Base-by-base conservation (phyloP, 345 rosid species). In the Moricandia arvensis region DNA sequence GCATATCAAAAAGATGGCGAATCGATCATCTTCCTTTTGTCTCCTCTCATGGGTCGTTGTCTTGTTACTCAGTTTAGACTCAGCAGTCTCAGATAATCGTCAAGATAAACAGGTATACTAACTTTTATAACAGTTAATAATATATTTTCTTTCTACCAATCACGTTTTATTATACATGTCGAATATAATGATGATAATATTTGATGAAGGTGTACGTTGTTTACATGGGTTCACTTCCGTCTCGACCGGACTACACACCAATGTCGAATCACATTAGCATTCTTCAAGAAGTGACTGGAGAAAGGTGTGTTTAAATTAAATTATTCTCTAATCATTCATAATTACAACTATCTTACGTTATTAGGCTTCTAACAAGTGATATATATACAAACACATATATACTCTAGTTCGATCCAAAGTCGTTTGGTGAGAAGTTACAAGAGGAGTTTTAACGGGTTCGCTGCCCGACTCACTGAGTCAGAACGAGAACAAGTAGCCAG, bases 401-500 rank as follows among this genome's bases (percentile, higher is more conserved):
- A 15, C 21, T 61, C 1, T 43, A 87, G 88, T 29, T 75, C 69
- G 38, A 62, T 47, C 18, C 68, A 51, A 60, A 72, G 74, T 53
- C 75, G 74, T 16, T 18, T 89, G 75, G 55, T 87, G 41, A 81
- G 83, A 80, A 87, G 89, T 58, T 87, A 86, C 67, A 71, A 4
- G 16, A 83, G 79, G 77, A 89, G 89, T 73, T 87, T 89, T 80
- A 87, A 87, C 45, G 91, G 89, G 17, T 86, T 89, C 73, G 90
- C 82, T 0, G 89, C 90, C 7, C 72, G 64, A 5, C 85, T 89
- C 55, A 82, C 79, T 2, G 70, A 79, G 21, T 11, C 57, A 2
- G 95, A 89, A 79, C 85, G 81, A 6, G 54, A 79, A 59, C 54
- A 21, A 60, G 53, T 89, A 9, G 79, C 86, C 8, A 4, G 90